Evolutionary conservation across 2,329 filamentous ascomycete genomes (phyloP), one percentile per base, ranked within the genome.

Genomic region (Teratosphaeria gauchensis): DNA sequence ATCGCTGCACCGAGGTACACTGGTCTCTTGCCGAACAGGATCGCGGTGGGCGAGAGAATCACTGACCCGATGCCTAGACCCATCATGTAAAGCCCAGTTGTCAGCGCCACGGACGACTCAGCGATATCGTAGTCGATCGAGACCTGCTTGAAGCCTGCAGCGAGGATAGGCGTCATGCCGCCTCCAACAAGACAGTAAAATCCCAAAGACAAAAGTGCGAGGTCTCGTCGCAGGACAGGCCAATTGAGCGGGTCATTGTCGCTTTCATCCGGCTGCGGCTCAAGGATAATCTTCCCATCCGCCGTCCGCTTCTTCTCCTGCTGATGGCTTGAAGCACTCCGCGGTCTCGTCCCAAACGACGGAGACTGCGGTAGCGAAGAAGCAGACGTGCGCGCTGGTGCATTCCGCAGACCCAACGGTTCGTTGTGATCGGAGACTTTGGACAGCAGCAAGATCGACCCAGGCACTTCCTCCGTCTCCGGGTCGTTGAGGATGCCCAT

Each of bases 121-220:
- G 83, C 79, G 24, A 96, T 83, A 60, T 81, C 61, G 69, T 88
- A 87, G 1, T 80, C 82, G 0, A 79, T 63, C 1, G 91, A 87
- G 12, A 97, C 88, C 51, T 95, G 78, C 33, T 85, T 86, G 76
- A 96, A 97, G 12, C 91, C 92, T 9, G 94, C 92, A 0, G 92
- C 92, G 19, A 97, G 80, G 32, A 96, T 78, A 0, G 94, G 89
- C 0, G 92, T 96, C 78, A 95, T 95, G 51, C 92, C 92, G 48
- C 92, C 92, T 58, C 92, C 92, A 19, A 96, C 75, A 84, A 96
- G 88, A 73, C 91, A 96, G 74, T 95, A 96, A 68, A 96, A 87
- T 1, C 92, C 92, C 3, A 97, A 78, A 0, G 88, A 92, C 0
- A 95, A 67, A 62, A 97, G 75, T 0, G 92, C 90, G 28, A 80